Evolutionary conservation across 78 protist species (phyloP), one percentile per base, ranked within the genome.

Genomic region (Pigoraptor vietnamica): DNA sequence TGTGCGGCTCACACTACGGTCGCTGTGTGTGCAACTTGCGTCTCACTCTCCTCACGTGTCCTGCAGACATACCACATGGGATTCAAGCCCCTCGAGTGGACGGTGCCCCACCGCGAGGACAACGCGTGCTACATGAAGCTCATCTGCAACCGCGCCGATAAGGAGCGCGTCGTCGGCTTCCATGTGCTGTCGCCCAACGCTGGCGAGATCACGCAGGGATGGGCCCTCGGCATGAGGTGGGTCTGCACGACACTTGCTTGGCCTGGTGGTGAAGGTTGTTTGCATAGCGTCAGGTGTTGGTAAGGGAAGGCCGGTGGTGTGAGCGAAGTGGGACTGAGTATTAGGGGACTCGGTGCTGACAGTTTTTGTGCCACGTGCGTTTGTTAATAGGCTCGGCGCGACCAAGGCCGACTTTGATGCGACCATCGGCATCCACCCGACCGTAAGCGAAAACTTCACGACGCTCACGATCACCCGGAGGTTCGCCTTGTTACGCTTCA

Each of bases 381-480:
- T n/a, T 48, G 29, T 79, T 79, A 2, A 19, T 25, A 79, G 84
- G 9, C 81, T 87, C 39, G 95, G 94, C 25, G 95, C 94, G 55
- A 96, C 96, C 79, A 95, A 97, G 95, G 81, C n/a, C 2, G 92
- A 96, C 88, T 92, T 98, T 24, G 98, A 97, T 93, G 9, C 24
- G 35, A 87, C 94, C n/a, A 97, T 98, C 67, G 99, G 99, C 67
- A 97, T 98, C 91, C 99, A 98, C 67, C 99, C 99, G 23, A 96
- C 99, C 10, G 19, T 0, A 24, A 97, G 96, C 0, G 99, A 98
- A 94, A 87, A 81, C 93, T 96, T 79, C 56, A 38, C 35, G n/a
- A 86, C 40, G n/a, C 89, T 38, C 34, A 24, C 1, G 6, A 23
- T 39, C 89, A 86, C 89, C 38, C 23, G 38, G 1, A 9, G 35